Conservation (phyloP, 2,329 filamentous ascomycete genomes). For the Nemania serpens region DNA sequence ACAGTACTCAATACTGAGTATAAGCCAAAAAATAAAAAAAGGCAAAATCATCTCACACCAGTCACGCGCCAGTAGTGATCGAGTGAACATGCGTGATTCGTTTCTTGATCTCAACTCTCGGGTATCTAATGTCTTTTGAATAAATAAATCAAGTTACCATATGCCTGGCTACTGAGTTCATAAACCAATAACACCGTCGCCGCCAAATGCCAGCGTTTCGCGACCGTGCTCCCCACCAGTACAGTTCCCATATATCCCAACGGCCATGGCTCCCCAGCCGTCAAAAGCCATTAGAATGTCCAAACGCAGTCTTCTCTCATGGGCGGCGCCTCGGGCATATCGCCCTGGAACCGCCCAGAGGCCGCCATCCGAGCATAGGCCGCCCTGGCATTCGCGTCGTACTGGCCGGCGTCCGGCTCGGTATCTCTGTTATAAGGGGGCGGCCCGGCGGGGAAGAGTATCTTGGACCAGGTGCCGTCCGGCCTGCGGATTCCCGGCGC, state of each 20-base stretch:
- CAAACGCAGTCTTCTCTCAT: slow-evolving; percentile 75
- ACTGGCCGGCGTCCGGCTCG: slow-evolving; percentile 57
- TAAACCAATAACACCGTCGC: slow-evolving; percentile 6
- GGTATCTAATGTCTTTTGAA: slow-evolving; percentile 22
- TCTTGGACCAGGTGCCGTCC: slow-evolving; percentile 63
- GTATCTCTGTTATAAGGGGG: slow-evolving; percentile 67
- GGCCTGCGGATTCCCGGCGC: slow-evolving; percentile 55
- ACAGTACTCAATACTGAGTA: slow-evolving; percentile 4
- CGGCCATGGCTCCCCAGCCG: background rate
- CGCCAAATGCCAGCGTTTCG: background rate
- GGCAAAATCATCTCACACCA: background rate
- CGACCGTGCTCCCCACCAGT: slow-evolving; percentile 4
- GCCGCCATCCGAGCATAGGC: slow-evolving; percentile 69
- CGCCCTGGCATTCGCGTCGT: slow-evolving; percentile 63
- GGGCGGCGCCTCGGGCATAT: slow-evolving; percentile 79
- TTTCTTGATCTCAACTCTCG: background rate
- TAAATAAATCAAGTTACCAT: slow-evolving; percentile 6
- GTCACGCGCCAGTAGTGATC: background rate
- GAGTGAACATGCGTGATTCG: background rate
- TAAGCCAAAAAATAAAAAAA: slow-evolving; percentile 7
- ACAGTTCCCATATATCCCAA: slow-evolving; percentile 1
- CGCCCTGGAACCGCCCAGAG: slow-evolving; percentile 70
- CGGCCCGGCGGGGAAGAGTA: slow-evolving; percentile 76
- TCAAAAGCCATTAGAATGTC: slow-evolving; percentile 62
- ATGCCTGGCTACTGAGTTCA: background rate